A percentile compares a stretch with the other conserved stretches of the same genome.
Evolutionary conservation across 2,329 filamentous ascomycete species (phyloP).

Genomic region (Byssothecium circinans): DNA sequence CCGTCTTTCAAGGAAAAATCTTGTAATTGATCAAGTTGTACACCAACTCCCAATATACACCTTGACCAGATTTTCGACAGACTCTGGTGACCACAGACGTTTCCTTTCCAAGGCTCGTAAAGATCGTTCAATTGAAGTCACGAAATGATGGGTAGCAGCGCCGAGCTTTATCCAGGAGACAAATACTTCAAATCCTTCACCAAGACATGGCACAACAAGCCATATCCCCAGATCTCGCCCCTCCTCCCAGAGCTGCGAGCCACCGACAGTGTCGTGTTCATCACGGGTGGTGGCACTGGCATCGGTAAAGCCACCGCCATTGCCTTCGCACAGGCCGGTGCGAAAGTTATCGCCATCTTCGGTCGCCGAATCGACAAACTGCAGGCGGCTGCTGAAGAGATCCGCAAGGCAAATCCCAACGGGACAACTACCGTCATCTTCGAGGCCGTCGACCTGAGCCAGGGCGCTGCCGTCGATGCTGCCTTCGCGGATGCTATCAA

Average conservation of each 20-base stretch:
- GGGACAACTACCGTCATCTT: conserved; percentile 7
- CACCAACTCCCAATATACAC: neutral
- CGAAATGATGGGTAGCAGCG: conserved; percentile 5
- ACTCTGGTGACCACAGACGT: too few relatives aligned
- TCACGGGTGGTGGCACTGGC: conserved; percentile 39
- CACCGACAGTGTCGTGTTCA: conserved; percentile 18
- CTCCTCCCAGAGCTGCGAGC: conserved; percentile 14
- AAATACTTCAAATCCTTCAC: conserved; percentile 13
- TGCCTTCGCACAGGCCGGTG: conserved; percentile 12
- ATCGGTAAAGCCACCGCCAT: conserved; percentile 12
- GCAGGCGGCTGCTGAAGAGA: conserved; percentile 6
- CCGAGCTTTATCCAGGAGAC: conserved; percentile 11
- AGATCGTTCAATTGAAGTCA: neutral
- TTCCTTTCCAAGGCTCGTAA: too few relatives aligned
- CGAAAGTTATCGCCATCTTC: conserved; percentile 13
- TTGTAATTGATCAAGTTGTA: conserved; percentile 1
- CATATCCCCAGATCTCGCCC: conserved; percentile 33
- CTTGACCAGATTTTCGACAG: neutral
- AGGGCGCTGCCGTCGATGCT: conserved; percentile 28
- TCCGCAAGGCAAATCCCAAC: conserved; percentile 8
- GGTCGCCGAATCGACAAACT: conserved; percentile 27
- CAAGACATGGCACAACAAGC: conserved; percentile 12
- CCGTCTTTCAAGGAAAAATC: neutral
- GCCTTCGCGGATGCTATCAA: conserved; percentile 34
- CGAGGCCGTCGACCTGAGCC: conserved; percentile 11